Evolutionary conservation across 1,284 basidiomycete species (phyloP).

Genomic region (Cryptococcus sp.): DNA sequence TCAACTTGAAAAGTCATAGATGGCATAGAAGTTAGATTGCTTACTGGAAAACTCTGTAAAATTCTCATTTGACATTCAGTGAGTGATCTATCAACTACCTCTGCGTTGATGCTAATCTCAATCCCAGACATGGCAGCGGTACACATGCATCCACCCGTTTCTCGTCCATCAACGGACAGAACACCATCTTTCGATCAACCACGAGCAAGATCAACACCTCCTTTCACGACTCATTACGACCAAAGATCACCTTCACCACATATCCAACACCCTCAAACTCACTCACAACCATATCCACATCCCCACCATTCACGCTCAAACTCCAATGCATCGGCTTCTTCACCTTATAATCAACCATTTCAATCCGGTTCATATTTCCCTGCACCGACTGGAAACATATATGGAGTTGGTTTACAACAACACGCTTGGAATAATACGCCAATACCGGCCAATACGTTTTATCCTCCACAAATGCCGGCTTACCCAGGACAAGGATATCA

Average conservation of each 20-base stretch:
- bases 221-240: slow-evolving; percentile 18
- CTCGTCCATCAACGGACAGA: slow-evolving; percentile 43
- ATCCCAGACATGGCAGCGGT: slow-evolving; percentile 33
- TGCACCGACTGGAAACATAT: slow-evolving; percentile 12
- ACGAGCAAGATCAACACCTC: slow-evolving; percentile 24
- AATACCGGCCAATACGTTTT: slow-evolving; percentile 31
- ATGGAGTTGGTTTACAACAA: slow-evolving; percentile 2
- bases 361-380: slow-evolving; percentile 1
- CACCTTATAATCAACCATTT: slow-evolving; percentile 3
- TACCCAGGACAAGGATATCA: slow-evolving; percentile 17
- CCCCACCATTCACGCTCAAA: not conserved
- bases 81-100: too few species aligned
- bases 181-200: slow-evolving; percentile 37
- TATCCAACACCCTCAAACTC: slow-evolving; percentile 10
- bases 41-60: too few species aligned
- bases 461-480: slow-evolving; percentile 22
- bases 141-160: slow-evolving; percentile 29
- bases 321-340: slow-evolving; percentile 2
- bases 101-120: too few species aligned
- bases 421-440: slow-evolving; percentile 23
- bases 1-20: too few species aligned
- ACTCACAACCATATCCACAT: not conserved
- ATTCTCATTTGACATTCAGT: too few species aligned
- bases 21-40: too few species aligned
- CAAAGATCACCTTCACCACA: slow-evolving; percentile 21